phyloP scores from a whole-genome alignment of 805 yeast genomes.

The Nakazawaea populi region DNA sequence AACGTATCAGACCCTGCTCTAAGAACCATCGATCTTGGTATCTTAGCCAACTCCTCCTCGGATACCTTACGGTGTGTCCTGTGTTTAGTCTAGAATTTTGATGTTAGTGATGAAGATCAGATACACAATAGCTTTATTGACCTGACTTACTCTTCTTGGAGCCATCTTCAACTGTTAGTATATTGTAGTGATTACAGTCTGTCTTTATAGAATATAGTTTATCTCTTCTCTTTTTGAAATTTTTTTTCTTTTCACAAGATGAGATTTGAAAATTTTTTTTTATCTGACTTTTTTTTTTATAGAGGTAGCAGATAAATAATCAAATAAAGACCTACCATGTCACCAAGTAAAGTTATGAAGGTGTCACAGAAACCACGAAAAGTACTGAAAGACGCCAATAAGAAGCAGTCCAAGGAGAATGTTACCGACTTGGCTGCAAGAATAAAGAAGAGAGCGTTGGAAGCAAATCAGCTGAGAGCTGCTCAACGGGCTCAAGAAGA shows the following conservation, averaged over 20 bases:
- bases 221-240: neutral
- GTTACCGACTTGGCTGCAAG: constrained; percentile 8
- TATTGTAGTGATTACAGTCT: no score
- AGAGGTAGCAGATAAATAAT: neutral
- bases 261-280: constrained; percentile 3
- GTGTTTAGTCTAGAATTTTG: constrained; percentile 49
- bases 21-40: constrained; percentile 93
- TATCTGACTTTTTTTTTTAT: neutral
- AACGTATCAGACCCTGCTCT: constrained; percentile 67
- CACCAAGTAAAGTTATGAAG: neutral
- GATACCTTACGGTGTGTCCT: constrained; percentile 74
- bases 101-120: neutral
- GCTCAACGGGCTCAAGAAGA: constrained; percentile 8
- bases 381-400: neutral
- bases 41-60: constrained; percentile 62
- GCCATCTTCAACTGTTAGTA: constrained; percentile 9
- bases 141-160: constrained; percentile 27
- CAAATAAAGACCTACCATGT: constrained; percentile 7
- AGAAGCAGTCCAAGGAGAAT: constrained; percentile 7
- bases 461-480: constrained; percentile 13
- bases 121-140: neutral
- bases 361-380: neutral
- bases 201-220: neutral
- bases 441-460: constrained; percentile 26
- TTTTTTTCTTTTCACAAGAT: neutral